Evolutionary conservation across 2,329 filamentous ascomycete genomes (phyloP).

Genomic region (Metarhizium sp.): DNA sequence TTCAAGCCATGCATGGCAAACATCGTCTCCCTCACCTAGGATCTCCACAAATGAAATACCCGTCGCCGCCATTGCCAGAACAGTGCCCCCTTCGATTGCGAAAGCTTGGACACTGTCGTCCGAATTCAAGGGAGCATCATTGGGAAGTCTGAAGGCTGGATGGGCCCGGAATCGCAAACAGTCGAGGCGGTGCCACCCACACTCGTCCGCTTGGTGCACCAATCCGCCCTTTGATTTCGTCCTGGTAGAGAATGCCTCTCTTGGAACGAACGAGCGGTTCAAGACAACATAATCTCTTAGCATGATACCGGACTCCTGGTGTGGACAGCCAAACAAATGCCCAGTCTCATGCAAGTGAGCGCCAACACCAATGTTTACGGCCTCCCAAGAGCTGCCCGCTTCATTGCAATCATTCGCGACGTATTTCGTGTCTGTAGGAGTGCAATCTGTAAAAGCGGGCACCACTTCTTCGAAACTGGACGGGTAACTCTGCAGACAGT

Average conservation of each 20-base stretch:
- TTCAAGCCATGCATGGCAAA: constrained; percentile 76
- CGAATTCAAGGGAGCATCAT: constrained; percentile 52
- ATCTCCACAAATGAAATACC: constrained; percentile 84
- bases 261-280: constrained; percentile 71
- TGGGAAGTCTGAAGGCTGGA: constrained; percentile 78
- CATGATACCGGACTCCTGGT: constrained; percentile 90
- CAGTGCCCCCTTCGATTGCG: constrained; percentile 67
- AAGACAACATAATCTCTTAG: constrained; percentile 75
- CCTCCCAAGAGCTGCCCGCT: constrained; percentile 86
- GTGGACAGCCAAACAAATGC: constrained; percentile 81
- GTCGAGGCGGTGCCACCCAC: constrained; percentile 84
- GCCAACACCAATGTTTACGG: constrained; percentile 89
- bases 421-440: constrained; percentile 69
- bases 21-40: constrained; percentile 66
- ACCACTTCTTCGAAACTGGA: constrained; percentile 82
- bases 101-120: constrained; percentile 81
- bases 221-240: constrained; percentile 75
- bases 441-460: constrained; percentile 82
- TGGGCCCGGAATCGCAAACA: constrained; percentile 82
- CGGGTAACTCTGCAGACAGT: constrained; percentile 86
- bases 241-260: constrained; percentile 78
- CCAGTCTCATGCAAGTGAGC: constrained; percentile 88
- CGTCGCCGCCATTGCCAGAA: constrained; percentile 68
- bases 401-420: constrained; percentile 83
- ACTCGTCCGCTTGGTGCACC: constrained; percentile 71